Evolutionary conservation across 176 grass and related monocot genomes (phyloP).

Genomic region (Carex cristatella): DNA sequence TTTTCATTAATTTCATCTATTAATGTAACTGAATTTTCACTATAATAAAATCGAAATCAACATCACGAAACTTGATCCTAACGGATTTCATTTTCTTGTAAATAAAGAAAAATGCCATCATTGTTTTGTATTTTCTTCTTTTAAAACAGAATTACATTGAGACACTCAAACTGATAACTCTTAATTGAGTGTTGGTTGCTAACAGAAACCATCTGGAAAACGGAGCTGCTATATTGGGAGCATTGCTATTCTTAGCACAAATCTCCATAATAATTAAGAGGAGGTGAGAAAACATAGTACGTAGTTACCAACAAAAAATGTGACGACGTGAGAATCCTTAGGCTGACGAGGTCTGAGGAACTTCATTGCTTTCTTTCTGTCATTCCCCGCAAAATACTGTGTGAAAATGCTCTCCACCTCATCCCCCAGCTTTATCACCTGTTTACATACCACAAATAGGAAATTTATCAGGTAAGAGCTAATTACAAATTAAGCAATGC

Average conservation of each 20-base stretch:
- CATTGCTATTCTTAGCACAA: neutral
- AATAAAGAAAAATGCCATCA: neutral
- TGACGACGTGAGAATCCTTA: constrained; percentile 36
- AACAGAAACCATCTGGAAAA: neutral
- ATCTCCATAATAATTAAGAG: neutral
- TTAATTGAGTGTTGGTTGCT: too few relatives aligned
- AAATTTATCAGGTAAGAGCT: neutral
- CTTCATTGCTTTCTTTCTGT: constrained; percentile 42
- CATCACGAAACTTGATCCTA: neutral
- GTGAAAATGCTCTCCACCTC: constrained; percentile 42
- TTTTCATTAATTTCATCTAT: neutral
- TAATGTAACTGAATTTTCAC: neutral
- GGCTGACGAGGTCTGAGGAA: constrained; percentile 30
- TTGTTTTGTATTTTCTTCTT: neutral
- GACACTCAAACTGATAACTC: neutral
- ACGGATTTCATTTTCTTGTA: neutral
- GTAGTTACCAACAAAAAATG: constrained; percentile 35
- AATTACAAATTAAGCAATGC: neutral
- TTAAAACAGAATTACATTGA: neutral
- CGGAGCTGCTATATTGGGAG: neutral
- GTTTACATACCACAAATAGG: neutral
- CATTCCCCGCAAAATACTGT: constrained; percentile 30
- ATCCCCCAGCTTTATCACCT: constrained; percentile 33
- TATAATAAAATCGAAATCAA: neutral
- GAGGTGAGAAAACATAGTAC: neutral